Base-by-base conservation (phyloP, 2,329 filamentous ascomycete genomes). In the Penicillium aurantiogriseum region DNA sequence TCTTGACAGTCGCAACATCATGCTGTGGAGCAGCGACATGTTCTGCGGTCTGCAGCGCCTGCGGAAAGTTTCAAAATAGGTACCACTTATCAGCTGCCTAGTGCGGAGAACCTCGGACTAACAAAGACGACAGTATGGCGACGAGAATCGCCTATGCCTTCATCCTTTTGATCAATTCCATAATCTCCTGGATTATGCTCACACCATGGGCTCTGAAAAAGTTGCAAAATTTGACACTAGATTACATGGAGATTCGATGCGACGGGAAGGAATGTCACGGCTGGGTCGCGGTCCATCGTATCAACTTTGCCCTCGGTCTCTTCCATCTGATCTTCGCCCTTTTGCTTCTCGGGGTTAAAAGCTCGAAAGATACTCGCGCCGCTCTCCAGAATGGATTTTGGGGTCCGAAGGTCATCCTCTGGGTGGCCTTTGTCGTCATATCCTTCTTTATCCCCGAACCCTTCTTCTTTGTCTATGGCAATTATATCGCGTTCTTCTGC, bases 141-240 rank as follows among this genome's bases (percentile, higher is more conserved):
- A 99, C 94, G 66, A 91, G 94, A 80, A 95, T 97, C 79, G 93
- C 90, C 71, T 97, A 96, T 74, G 92, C 94, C 63, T 85, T 97
- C 70, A 88, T 99, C 62, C 89, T 99, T 54, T 87, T 99, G 65
- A 79, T 97, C 76, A 99, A 99, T 83, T 97, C 93, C 58, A 96
- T 97, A 63, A 75, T 97, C 51, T 93, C 94, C 36, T 99, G 94
- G 94, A 91, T 99, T 67, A 96, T 97, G 91, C 91, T 99, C 79
- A 99, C 94, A 23, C 91, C 92, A 52, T 99, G 94, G 94, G 94
- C 94, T 35, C 90, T 99, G 72, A 91, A 96, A 70, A 97, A 97
- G 74, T 83, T 99, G 6, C 88, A 97, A 77, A 86, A 95, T 63
- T 81, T 97, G 54, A 94, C 91, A 13, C 83, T 99, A 64, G 92